A percentile compares a stretch with the other conserved stretches of the same genome.
phyloP scores from a whole-genome alignment of 2,329 filamentous ascomycete genomes.

The Clathrospora elynae region DNA sequence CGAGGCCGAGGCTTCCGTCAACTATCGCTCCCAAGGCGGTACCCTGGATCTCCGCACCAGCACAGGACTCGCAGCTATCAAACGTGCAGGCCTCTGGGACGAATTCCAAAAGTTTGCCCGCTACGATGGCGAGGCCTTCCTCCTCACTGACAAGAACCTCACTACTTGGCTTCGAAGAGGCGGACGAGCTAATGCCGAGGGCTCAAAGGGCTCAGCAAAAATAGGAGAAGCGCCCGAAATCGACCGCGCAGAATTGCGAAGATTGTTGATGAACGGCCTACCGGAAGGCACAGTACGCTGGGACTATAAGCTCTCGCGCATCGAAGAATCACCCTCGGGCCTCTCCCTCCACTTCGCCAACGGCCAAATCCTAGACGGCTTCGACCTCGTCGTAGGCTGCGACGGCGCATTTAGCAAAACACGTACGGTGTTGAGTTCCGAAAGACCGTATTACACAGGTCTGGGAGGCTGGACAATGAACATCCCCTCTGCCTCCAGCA shows the following conservation, averaged over 20 bases:
- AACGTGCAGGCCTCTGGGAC: slow-evolving; percentile 56
- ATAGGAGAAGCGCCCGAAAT: slow-evolving; percentile 35
- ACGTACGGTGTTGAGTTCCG: slow-evolving; percentile 36
- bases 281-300: slow-evolving; percentile 31
- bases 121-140: slow-evolving; percentile 52
- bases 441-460: slow-evolving; percentile 46
- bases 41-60: slow-evolving; percentile 59
- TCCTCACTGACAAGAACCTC: slow-evolving; percentile 47
- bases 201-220: slow-evolving; percentile 9
- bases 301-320: slow-evolving; percentile 26
- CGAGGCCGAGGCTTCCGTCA: slow-evolving; percentile 42
- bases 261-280: slow-evolving; percentile 30
- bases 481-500: slow-evolving; percentile 34
- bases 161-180: slow-evolving; percentile 30
- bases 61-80: slow-evolving; percentile 58
- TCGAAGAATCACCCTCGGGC: slow-evolving; percentile 19
- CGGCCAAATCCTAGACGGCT: slow-evolving; percentile 35
- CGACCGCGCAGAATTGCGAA: slow-evolving; percentile 29
- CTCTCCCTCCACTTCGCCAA: slow-evolving; percentile 36
- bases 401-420: slow-evolving; percentile 54
- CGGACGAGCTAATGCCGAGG: slow-evolving; percentile 14
- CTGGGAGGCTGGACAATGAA: slow-evolving; percentile 41
- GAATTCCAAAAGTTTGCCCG: slow-evolving; percentile 53
- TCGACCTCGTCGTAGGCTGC: slow-evolving; percentile 53
- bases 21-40: slow-evolving; percentile 49